Evolutionary conservation across 345 rosid species (phyloP), one percentile per base, ranked within the genome.

Genomic region (Aquilaria malaccensis): DNA sequence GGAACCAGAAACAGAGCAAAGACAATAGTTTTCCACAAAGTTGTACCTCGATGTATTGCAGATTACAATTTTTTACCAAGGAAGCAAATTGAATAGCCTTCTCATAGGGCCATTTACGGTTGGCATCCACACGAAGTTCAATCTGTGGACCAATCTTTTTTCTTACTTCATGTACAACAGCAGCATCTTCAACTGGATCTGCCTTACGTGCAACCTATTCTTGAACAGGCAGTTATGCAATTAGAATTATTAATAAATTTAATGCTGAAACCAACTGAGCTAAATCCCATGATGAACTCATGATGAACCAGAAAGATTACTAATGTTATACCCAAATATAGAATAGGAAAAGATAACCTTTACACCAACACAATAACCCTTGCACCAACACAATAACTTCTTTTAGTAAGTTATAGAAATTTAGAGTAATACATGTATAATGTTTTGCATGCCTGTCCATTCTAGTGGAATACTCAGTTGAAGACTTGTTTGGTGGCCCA

Each of bases 51-150:
- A 93, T 80, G 71, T 93, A 93, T 67, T 84, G 89, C 62, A 93
- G 72, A 69, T 87, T 78, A 69, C 84, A 87, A 71, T 69, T 76
- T 82, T 83, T 89, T 60, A 93, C 88, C 67, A 73, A 68, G 56
- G 70, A 75, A 45, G 87, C 81, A 74, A 93, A 93, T 55, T 74
- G 60, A 58, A 79, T 68, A 65, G 98, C 98, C 68, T 89, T 83
- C 69, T 89, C 82, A 67, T 80, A 93, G 50, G 78, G 77, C 98
- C 98, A 93, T 47, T 82, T 85, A 69, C 88, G 77, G 55, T 93
- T 93, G 64, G 98, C 98, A 80, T 93, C 98, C 60, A 67, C 97
- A 64, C 97, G 98, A 72, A 93, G 85, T 76, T 83, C 80, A 76
- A 81, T 75, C 41, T 79, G 68, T 49, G 45, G 41, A 11, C 98